These are phyloP conservation scores for Malassezia brasiliensis DNA, from an alignment of 1,284 basidiomycete species.

Conservation along the genomic window DNA sequence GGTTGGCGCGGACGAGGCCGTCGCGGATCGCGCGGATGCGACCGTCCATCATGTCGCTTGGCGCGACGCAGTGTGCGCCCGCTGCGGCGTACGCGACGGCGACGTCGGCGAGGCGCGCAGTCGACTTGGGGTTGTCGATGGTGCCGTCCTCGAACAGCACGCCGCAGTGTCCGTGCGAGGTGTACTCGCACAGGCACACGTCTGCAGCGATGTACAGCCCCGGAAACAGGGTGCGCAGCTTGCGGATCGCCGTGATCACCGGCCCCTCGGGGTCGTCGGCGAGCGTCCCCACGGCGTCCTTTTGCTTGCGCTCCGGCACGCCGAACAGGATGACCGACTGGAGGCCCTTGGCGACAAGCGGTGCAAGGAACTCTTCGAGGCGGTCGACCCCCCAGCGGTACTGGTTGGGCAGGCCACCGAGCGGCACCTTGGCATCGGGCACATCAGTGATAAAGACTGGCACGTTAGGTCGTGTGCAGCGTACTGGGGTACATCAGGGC, in stretches of 20 bases:
- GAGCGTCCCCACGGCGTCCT: slow-evolving; percentile 74
- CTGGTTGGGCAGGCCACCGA: slow-evolving; percentile 42
- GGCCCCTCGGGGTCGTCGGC: slow-evolving; percentile 85
- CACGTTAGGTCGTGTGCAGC: not conserved
- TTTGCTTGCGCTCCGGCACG: slow-evolving; percentile 59
- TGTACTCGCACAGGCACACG: slow-evolving; percentile 99
- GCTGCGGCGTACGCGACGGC: slow-evolving; percentile 85
- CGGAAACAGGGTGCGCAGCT: slow-evolving; percentile 69
- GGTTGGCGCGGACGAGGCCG: slow-evolving; percentile 70
- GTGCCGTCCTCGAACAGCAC: slow-evolving; percentile 64
- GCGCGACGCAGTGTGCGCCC: slow-evolving; percentile 93
- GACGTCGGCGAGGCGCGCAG: slow-evolving; percentile 77
- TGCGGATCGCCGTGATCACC: slow-evolving; percentile 79
- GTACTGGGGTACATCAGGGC: slow-evolving; percentile 46
- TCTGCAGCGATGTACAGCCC: slow-evolving; percentile 65
- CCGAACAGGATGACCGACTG: slow-evolving; percentile 91
- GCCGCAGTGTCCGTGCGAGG: slow-evolving; percentile 94
- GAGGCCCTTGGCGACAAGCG: slow-evolving; percentile 79
- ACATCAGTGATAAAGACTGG: slow-evolving; percentile 45
- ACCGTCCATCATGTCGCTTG: slow-evolving; percentile 99
- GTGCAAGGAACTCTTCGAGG: slow-evolving; percentile 75
- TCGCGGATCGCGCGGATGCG: slow-evolving; percentile 81
- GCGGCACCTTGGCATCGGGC: slow-evolving; percentile 23
- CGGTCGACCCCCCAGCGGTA: slow-evolving; percentile 77
- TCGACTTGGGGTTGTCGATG: slow-evolving; percentile 54